phyloP scores from a whole-genome alignment of 768 basidiomycete genomes.

The Rhodotorula kratochvilovae region DNA sequence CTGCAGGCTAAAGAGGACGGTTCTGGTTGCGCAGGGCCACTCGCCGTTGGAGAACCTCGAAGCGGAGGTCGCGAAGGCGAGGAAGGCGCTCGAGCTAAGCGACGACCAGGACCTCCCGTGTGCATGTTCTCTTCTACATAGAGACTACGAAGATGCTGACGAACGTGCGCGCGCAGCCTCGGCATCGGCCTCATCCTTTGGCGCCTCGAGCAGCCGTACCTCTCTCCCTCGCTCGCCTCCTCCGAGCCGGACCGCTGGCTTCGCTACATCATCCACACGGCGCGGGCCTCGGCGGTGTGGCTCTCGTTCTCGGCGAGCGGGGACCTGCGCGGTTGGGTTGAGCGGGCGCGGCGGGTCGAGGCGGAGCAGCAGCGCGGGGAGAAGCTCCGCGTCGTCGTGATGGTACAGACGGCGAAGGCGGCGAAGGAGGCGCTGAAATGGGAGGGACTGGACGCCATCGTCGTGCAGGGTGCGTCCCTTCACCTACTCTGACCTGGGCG shows the following conservation, averaged over 20 bases:
- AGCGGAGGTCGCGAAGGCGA: slow-evolving; percentile 7
- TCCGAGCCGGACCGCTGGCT: neutral
- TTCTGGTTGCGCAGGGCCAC: neutral
- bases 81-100: neutral
- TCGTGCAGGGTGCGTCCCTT: slow-evolving; percentile 63
- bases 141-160: neutral
- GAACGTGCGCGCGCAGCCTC: slow-evolving; percentile 47
- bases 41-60: neutral
- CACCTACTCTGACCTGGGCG: too few species aligned
- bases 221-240: neutral
- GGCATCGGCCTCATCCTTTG: slow-evolving; percentile 74
- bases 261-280: neutral
- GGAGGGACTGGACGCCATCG: slow-evolving; percentile 63
- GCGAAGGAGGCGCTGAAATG: slow-evolving; percentile 63
- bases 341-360: neutral
- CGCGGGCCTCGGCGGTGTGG: neutral
- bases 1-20: too few species aligned
- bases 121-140: neutral
- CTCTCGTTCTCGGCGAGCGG: neutral
- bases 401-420: slow-evolving; percentile 60
- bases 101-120: slow-evolving; percentile 5
- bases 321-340: neutral
- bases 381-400: slow-evolving; percentile 55
- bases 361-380: slow-evolving; percentile 3
- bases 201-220: slow-evolving; percentile 55